Evolutionary conservation across 495 filamentous ascomycete genomes (phyloP), one percentile per base, ranked within the genome.

Genomic region (Neurospora tetrasperma): DNA sequence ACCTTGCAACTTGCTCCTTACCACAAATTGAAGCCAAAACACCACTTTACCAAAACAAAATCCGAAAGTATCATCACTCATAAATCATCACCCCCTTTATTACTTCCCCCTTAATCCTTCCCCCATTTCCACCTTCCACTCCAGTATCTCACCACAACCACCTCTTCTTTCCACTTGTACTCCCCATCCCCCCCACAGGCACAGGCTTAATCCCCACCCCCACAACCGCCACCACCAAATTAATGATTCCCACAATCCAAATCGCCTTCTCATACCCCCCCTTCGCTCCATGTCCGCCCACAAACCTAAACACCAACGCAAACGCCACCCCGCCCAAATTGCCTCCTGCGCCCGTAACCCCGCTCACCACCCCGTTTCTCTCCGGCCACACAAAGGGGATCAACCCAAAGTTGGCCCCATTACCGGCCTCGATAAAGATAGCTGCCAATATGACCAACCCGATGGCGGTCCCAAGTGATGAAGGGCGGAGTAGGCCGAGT

Each of bases 301-400:
- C 82, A 80, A 94, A 96, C 71, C 94, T 84, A 84, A 97, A 96
- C 73, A 97, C 88, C 70, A 97, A 88, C 20, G 92, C 89, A 79
- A 96, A 97, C 72, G 96, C 84, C 44, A 97, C 90, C 23, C 94
- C 94, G 1, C 94, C 94, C 7, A 97, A 76, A 74, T 97, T 97
- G 3, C 94, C 94, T 14, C 88, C 83, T 0, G 91, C 94, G 9
- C 94, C 94, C 14, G 93, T 90, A 62, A 90, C 80, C 20, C 94
- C 94, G 12, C 89, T 91, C 27, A 97, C 85, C 71, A 96, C 88
- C 69, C 86, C 84, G 74, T 84, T 83, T 20, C 92, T 91, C 73
- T 84, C 87, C 0, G 94, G 93, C 77, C 93, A 89, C 4, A 96
- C 90, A 76, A 97, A 94, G 68, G 94, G 94, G 3, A 97, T 89